phyloP scores from a whole-genome alignment of 2,329 filamentous ascomycete genomes.

The Tolypocladium endophyticum region DNA sequence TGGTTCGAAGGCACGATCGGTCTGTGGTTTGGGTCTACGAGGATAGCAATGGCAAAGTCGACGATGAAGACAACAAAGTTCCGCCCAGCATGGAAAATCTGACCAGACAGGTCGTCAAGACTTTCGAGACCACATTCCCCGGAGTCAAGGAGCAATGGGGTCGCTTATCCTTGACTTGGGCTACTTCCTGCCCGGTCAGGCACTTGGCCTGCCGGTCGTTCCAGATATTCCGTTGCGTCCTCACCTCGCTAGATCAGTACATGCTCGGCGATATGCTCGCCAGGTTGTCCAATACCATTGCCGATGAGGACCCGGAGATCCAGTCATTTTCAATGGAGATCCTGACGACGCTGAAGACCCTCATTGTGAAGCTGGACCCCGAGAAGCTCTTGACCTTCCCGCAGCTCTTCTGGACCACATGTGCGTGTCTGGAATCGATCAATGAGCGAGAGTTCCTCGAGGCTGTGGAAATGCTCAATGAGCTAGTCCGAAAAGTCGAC shows the following conservation, averaged over 20 bases:
- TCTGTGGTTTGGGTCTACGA: conserved; percentile 91
- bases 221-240: conserved; percentile 90
- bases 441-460: conserved; percentile 93
- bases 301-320: conserved; percentile 87
- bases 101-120: conserved; percentile 69
- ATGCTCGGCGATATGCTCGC: conserved; percentile 98
- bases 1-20: conserved; percentile 72
- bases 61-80: conserved; percentile 67
- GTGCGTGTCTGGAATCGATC: conserved; percentile 91
- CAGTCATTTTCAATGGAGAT: conserved; percentile 98
- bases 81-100: conserved; percentile 81
- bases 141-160: conserved; percentile 87
- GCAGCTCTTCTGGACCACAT: conserved; percentile 95
- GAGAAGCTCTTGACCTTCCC: conserved; percentile 80
- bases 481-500: conserved; percentile 75
- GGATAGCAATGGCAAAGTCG: conserved; percentile 72
- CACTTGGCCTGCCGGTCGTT: conserved; percentile 95
- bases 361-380: conserved; percentile 75
- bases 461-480: conserved; percentile 82
- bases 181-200: conserved; percentile 88
- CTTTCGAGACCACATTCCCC: conserved; percentile 76
- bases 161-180: conserved; percentile 84
- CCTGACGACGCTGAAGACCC: conserved; percentile 80
- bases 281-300: conserved; percentile 89
- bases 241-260: conserved; percentile 77